Evolutionary conservation across 345 rosid species (phyloP).

Genomic region (Eucalyptus curtisii): DNA sequence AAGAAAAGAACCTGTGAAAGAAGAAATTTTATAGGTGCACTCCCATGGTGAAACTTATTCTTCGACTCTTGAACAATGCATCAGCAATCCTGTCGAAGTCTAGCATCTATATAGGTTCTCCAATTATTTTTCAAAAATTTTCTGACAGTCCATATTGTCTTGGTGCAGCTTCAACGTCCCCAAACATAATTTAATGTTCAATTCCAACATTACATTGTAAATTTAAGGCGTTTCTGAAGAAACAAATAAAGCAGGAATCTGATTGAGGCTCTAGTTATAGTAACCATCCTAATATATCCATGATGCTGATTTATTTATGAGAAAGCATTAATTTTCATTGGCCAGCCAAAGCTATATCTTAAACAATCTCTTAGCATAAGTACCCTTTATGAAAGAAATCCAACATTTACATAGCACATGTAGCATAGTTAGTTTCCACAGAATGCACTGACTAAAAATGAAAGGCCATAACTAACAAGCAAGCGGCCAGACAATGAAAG

Average conservation of each 20-base stretch:
- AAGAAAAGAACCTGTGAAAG: neutral
- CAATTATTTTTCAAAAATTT: neutral
- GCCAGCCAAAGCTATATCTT: neutral
- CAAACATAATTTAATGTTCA: neutral
- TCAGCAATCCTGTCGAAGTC: neutral
- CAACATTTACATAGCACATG: neutral
- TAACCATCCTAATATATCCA: neutral
- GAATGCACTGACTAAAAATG: neutral
- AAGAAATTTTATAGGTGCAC: neutral
- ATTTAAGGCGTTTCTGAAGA: neutral
- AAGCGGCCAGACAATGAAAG: neutral
- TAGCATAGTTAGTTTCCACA: neutral
- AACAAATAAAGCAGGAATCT: neutral
- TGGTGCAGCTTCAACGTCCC: neutral
- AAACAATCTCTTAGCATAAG: neutral
- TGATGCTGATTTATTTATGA: neutral
- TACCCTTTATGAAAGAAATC: neutral
- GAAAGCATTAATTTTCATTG: neutral
- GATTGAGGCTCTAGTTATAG: neutral
- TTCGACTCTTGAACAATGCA: neutral
- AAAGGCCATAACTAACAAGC: neutral
- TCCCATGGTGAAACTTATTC: neutral
- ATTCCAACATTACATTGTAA: neutral
- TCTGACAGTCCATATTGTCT: neutral
- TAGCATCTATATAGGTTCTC: neutral